These are phyloP conservation scores for Alternaria sp. DNA, from an alignment of 2,329 filamentous ascomycete species.

Conservation along the genomic window DNA sequence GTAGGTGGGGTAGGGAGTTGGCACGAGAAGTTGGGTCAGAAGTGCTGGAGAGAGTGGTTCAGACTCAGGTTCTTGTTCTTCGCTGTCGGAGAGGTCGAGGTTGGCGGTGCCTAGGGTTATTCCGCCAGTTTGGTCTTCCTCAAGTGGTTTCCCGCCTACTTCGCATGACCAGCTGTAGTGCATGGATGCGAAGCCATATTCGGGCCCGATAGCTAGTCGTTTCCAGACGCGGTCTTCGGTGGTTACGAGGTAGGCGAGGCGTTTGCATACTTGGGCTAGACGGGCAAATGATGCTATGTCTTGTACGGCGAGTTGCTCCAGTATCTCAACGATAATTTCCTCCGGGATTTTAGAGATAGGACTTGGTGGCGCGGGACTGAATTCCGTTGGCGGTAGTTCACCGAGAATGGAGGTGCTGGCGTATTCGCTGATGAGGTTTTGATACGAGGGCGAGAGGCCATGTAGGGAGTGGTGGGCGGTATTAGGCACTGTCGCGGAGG, in stretches of 20 bases:
- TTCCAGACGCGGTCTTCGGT: conserved; percentile 90
- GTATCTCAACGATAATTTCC: conserved; percentile 82
- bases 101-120: conserved; percentile 34
- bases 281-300: conserved; percentile 81
- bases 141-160: conserved; percentile 57
- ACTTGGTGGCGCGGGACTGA: conserved; percentile 75
- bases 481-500: conserved; percentile 59
- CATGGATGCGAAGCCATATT: conserved; percentile 84
- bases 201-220: conserved; percentile 69
- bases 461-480: conserved; percentile 65
- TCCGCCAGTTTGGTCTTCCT: conserved; percentile 43
- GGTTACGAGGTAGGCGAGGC: conserved; percentile 81
- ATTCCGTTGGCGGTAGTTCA: conserved; percentile 72
- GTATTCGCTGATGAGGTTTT: conserved; percentile 79
- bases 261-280: conserved; percentile 81
- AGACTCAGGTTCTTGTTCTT: conserved; percentile 16
- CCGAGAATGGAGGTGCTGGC: conserved; percentile 71
- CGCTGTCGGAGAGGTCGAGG: conserved; percentile 14
- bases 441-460: conserved; percentile 61
- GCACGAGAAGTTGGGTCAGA: conserved; percentile 44
- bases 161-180: conserved; percentile 76
- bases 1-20: conserved; percentile 50
- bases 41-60: conserved; percentile 18
- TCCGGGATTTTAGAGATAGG: conserved; percentile 79
- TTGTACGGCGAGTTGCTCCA: conserved; percentile 71